These are phyloP conservation scores for Borovskyia barvae DNA, from an alignment of 208 protist species.

Conservation along the genomic window DNA sequence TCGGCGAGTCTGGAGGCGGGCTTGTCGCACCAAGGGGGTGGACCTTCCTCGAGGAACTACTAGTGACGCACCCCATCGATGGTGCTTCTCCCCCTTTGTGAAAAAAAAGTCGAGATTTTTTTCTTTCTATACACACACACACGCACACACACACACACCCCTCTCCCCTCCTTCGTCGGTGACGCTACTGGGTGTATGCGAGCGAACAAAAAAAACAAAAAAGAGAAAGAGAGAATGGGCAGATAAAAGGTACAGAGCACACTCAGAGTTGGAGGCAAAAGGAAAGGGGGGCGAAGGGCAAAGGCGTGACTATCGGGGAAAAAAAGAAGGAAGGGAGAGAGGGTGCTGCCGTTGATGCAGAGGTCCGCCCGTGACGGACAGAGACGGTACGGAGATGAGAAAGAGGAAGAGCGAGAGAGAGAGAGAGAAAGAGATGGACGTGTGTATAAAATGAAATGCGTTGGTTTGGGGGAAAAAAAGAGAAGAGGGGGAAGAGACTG, in stretches of 20 bases:
- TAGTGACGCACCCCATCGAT: no score
- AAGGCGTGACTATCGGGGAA: neutral
- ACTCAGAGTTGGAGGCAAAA: neutral
- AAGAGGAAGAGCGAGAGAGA: constrained; percentile 11
- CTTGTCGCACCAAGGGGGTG: no score
- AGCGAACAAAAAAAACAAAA: constrained; percentile 14
- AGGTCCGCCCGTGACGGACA: neutral
- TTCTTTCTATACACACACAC: no score
- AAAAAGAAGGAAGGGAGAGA: neutral
- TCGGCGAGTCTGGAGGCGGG: no score
- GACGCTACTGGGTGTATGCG: neutral
- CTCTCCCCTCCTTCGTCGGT: neutral
- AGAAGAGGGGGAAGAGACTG: no score
- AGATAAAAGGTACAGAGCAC: neutral
- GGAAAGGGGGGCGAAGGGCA: neutral
- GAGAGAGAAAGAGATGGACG: constrained; percentile 5
- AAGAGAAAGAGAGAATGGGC: neutral
- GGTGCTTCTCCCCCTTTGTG: no score
- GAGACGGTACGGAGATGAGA: neutral
- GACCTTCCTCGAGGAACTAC: no score
- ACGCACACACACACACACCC: constrained; percentile 2
- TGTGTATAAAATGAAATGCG: constrained; percentile 2
- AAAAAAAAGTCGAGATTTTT: no score
- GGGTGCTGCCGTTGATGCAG: neutral
- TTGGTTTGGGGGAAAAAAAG: neutral